A percentile compares a stretch with the other conserved stretches of the same genome.
Evolutionary conservation across 1,139 yeast species (phyloP).

Genomic region (Geotrichum phurueaensis): DNA sequence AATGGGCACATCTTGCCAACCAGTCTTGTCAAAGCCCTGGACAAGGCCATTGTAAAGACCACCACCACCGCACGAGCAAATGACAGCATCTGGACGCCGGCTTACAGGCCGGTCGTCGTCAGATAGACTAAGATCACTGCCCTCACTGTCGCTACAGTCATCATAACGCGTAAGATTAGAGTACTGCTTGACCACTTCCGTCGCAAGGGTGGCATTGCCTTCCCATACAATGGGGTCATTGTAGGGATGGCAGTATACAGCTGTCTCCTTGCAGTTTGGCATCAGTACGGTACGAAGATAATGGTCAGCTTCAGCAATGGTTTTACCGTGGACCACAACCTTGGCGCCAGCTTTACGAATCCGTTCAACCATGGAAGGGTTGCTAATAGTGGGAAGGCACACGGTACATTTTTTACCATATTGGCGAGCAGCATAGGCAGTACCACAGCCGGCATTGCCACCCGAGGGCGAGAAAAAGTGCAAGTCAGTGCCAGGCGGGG

Average conservation of each 20-base stretch:
- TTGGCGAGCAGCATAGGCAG: slow-evolving; percentile 52
- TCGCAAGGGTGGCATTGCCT: slow-evolving; percentile 58
- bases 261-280: slow-evolving; percentile 26
- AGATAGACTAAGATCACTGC: slow-evolving; percentile 1
- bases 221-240: slow-evolving; percentile 63
- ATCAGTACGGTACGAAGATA: slow-evolving; percentile 41
- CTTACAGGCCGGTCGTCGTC: neutral
- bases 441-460: slow-evolving; percentile 78
- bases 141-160: neutral
- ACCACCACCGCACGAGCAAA: slow-evolving; percentile 74
- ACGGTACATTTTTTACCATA: slow-evolving; percentile 50
- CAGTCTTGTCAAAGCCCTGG: slow-evolving; percentile 46
- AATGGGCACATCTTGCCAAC: slow-evolving; percentile 43
- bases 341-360: slow-evolving; percentile 49
- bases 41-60: slow-evolving; percentile 64
- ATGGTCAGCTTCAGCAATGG: slow-evolving; percentile 59
- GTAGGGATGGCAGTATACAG: slow-evolving; percentile 65
- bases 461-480: slow-evolving; percentile 65
- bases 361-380: slow-evolving; percentile 40
- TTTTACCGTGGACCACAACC: slow-evolving; percentile 51
- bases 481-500: slow-evolving; percentile 30
- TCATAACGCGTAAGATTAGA: neutral
- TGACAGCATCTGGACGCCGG: slow-evolving; percentile 48
- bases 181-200: slow-evolving; percentile 50
- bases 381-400: slow-evolving; percentile 51